phyloP scores from a whole-genome alignment of 768 basidiomycete species.

The Pisolithus tinctorius region DNA sequence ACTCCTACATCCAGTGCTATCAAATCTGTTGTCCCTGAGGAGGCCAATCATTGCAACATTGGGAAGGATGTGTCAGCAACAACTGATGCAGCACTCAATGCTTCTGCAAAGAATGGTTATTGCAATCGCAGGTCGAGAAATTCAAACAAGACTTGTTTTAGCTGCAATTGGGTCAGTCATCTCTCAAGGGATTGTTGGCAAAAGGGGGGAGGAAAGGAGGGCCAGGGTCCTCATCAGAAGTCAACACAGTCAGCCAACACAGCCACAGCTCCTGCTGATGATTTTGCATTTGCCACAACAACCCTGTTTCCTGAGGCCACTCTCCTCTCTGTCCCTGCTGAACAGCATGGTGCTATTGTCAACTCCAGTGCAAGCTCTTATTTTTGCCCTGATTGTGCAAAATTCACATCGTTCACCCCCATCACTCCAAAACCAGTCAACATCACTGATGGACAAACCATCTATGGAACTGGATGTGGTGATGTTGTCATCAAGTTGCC shows the following conservation, averaged over 20 bases:
- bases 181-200: conserved; percentile 23
- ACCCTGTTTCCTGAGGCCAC: too few relatives aligned
- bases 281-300: too few relatives aligned
- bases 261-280: background rate
- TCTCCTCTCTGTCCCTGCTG: too few relatives aligned
- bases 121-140: background rate
- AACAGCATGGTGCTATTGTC: background rate
- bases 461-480: conserved; percentile 27
- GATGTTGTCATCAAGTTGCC: conserved; percentile 24
- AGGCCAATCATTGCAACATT: background rate
- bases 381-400: background rate
- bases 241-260: conserved; percentile 1
- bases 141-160: conserved; percentile 3
- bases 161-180: conserved; percentile 24
- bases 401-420: background rate
- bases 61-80: background rate
- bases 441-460: conserved; percentile 20
- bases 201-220: conserved; percentile 31
- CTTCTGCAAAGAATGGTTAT: background rate
- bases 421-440: background rate
- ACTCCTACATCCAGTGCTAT: background rate
- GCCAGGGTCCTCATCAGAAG: conserved; percentile 27
- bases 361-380: background rate
- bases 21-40: background rate
- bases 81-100: background rate